These are phyloP conservation scores for Verticillium albo-atrum DNA, from an alignment of 2,329 filamentous ascomycete species.

Conservation along the genomic window DNA sequence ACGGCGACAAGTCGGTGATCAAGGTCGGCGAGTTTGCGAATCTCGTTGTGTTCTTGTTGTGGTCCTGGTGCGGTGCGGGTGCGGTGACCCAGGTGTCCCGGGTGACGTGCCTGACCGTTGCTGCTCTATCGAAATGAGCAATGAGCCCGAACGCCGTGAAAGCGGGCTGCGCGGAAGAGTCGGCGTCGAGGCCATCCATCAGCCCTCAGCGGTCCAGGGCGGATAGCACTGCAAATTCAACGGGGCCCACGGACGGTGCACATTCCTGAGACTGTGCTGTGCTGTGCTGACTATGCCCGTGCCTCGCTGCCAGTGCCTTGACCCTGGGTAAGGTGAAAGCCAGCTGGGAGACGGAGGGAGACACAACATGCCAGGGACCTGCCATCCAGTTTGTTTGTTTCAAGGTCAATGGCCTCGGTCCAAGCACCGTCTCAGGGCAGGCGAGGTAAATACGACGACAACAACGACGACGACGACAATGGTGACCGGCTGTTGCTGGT, in stretches of 20 bases:
- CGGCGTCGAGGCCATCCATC: neutral
- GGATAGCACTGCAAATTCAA: neutral
- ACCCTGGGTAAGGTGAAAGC: neutral
- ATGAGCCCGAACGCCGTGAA: neutral
- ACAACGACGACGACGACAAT: neutral
- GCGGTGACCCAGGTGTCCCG: neutral
- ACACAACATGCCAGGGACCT: neutral
- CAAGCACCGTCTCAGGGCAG: neutral
- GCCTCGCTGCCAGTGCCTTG: neutral
- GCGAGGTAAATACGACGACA: neutral
- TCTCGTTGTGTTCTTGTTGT: neutral
- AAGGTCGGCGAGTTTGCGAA: neutral
- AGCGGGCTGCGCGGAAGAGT: neutral
- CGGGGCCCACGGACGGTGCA: neutral
- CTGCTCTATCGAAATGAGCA: neutral
- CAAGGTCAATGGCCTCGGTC: neutral
- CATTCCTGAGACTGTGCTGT: neutral
- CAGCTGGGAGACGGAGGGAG: neutral
- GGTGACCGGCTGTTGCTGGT: neutral
- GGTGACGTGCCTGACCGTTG: neutral
- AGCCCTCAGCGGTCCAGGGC: neutral
- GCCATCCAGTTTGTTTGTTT: neutral
- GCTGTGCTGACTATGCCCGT: neutral
- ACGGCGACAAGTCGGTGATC: neutral
- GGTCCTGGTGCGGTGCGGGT: neutral